Base-by-base conservation (phyloP, 2,329 filamentous ascomycete genomes). In the Talaromyces sp. region DNA sequence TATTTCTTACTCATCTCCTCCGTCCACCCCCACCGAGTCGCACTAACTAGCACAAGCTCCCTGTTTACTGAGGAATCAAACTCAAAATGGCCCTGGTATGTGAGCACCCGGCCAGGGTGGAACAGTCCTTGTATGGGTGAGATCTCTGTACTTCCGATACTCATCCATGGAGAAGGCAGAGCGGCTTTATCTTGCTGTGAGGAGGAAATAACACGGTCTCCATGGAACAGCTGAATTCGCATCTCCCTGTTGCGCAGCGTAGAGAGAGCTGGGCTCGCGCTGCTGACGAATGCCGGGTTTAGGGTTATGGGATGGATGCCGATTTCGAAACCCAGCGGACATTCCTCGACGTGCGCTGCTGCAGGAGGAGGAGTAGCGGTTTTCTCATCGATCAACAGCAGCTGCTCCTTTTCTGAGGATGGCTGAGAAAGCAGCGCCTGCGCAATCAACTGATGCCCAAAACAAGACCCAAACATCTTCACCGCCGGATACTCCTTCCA, bases 81-180 rank as follows among this genome's bases (percentile, higher is more conserved):
- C 47, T 74, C 72, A 31, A 72, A 74, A 53, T 74, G 72, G 0
- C 72, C 72, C 18, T 74, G 72, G 42, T 69, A 72, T 1, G 71
- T 68, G n/a, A 74, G 58, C 3, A 74, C 66, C 6, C 72, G 66
- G 6, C 63, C 65, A 0, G 68, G 70, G 34, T 68, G 60, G 33
- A 72, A 74, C 3, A 74, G 54, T 6, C 72, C 72, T 53, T 74
- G 72, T 5, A 73, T 67, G 1, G 69, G 62, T 42, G 70, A 74
- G 8, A 59, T 58, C 1, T 62, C 59, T 12, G 69, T 74, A 30
- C 59, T 65, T 1, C 72, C 72, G 4, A 74, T 65, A 52, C 67
- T 73, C 28, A 72, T 60, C 72, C 72, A 74, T 1, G 70, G 69
- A 0, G 63, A 28, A 0, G 72, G 71, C 59, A 62, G 8, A 34